phyloP scores from a whole-genome alignment of 345 rosid species.

The Brassica carinata region DNA sequence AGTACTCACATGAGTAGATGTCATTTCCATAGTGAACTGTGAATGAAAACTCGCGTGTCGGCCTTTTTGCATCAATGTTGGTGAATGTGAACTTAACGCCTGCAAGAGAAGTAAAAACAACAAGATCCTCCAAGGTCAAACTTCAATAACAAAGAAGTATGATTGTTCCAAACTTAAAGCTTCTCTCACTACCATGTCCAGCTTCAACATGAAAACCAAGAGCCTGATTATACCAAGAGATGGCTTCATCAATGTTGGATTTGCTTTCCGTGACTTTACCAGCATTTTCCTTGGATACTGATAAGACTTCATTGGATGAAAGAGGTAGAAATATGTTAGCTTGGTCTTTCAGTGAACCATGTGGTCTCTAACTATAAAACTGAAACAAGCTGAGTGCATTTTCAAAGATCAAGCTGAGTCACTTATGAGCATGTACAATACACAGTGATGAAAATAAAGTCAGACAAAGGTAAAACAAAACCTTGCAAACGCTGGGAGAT shows the following conservation, averaged over 20 bases:
- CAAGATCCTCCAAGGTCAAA: slow-evolving; percentile 12
- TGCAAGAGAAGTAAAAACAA: slow-evolving; percentile 35
- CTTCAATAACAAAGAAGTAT: slow-evolving; percentile 9
- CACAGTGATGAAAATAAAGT: not conserved
- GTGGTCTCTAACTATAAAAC: not conserved
- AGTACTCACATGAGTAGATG: slow-evolving; percentile 63
- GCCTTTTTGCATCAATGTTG: slow-evolving; percentile 54
- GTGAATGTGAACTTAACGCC: slow-evolving; percentile 87
- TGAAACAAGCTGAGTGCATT: slow-evolving; percentile 13
- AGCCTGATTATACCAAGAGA: slow-evolving; percentile 78
- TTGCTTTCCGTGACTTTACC: slow-evolving; percentile 45
- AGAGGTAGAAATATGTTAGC: slow-evolving; percentile 7
- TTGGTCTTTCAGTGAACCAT: slow-evolving; percentile 2
- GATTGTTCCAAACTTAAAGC: not conserved
- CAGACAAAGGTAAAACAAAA: slow-evolving; percentile 32
- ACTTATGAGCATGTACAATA: not conserved
- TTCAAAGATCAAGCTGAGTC: not conserved
- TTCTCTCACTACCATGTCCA: slow-evolving; percentile 64
- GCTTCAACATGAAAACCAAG: slow-evolving; percentile 85
- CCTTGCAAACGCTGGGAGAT: slow-evolving; percentile 64
- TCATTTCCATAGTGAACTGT: slow-evolving; percentile 71
- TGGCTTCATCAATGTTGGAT: slow-evolving; percentile 62
- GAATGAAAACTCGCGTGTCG: slow-evolving; percentile 55
- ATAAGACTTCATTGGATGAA: slow-evolving; percentile 41
- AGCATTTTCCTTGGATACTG: slow-evolving; percentile 48